Base-by-base conservation (phyloP, 129 eudicot species). In the Chrysanthemum seticuspe region DNA sequence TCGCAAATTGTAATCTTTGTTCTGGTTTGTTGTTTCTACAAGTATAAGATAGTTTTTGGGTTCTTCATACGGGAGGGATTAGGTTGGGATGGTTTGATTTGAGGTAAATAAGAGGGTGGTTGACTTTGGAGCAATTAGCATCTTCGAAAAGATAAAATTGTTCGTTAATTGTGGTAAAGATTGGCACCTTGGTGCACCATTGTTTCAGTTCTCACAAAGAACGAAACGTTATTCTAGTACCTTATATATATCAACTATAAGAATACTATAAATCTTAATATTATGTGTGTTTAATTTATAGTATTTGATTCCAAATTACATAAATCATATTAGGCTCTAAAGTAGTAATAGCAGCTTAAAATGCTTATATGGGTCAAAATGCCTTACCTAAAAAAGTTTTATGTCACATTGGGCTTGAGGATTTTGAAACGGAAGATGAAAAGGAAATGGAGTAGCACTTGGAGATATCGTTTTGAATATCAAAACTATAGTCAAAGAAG, bases 71-170 rank as follows among this genome's bases (percentile, higher is more conserved):
- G n/a, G 7, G 21, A 19, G 21, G 21, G 55, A 19, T 36, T 52
- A 49, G 16, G 16, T 19, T n/a, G 61, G 16, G 36, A 31, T 60
- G 45, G 57, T 47, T 68, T 48, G 64, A 62, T 62, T 69, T 69
- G 64, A 61, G 76, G 58, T 61, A 23, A 29, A 29, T 29, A 52
- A 77, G 54, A 51, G 76, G 62, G 47, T 59, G 34, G 75, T 76
- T 76, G 64, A 47, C 79, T 75, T 67, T 14, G 57, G 56, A 75
- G 74, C 74, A 67, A 75, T 59, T 65, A 9, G 16, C 34, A 57
- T 67, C 60, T 67, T 66, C 11, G 14, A 48, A 25, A 44, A 67
- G 49, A 14, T 65, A 9, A 47, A 21, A 34, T 4, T 13, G 45
- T 2, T 52, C 9, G 13, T 44, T 10, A 10, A 31, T 62, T 62